Evolutionary conservation across 2,329 filamentous ascomycete species (phyloP).

Genomic region (Chlorencoelia australis): DNA sequence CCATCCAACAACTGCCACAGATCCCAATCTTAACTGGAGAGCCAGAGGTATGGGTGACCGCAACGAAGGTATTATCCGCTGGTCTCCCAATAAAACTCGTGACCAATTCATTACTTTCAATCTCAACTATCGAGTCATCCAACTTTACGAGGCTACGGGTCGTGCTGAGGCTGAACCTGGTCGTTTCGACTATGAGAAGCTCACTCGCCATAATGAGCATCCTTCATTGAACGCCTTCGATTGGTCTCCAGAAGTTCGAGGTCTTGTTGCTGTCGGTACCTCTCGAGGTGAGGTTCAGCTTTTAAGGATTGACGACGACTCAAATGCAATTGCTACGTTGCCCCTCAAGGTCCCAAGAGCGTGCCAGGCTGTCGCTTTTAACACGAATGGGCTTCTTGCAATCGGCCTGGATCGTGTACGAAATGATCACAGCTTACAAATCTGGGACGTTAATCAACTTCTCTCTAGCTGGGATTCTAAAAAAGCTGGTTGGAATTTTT

Average conservation of each 20-base stretch:
- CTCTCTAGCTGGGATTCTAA: conserved; percentile 40
- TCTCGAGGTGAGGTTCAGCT: conserved; percentile 66
- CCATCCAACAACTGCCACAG: no score
- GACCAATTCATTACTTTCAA: conserved; percentile 58
- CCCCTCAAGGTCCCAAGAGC: conserved; percentile 65
- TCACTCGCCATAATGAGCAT: conserved; percentile 51
- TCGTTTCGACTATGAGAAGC: conserved; percentile 46
- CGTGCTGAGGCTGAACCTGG: conserved; percentile 39
- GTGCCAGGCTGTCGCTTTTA: conserved; percentile 76
- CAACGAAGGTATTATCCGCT: conserved; percentile 48
- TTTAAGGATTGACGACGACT: conserved; percentile 61
- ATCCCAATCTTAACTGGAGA: no score
- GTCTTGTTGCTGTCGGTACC: conserved; percentile 66
- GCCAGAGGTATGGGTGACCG: no score
- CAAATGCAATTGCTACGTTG: conserved; percentile 54
- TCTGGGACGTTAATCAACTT: conserved; percentile 64
- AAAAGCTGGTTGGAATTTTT: conserved; percentile 34
- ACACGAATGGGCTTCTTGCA: conserved; percentile 58
- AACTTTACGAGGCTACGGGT: conserved; percentile 53
- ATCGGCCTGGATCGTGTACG: conserved; percentile 73
- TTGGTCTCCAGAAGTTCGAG: conserved; percentile 52
- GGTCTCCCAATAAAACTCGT: conserved; percentile 49
- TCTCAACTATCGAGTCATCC: conserved; percentile 50
- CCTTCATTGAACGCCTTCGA: conserved; percentile 56
- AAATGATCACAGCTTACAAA: conserved; percentile 72